phyloP scores from a whole-genome alignment of 192 early-diverging fungal genomes.

The Bifiguratus adelaidae region DNA sequence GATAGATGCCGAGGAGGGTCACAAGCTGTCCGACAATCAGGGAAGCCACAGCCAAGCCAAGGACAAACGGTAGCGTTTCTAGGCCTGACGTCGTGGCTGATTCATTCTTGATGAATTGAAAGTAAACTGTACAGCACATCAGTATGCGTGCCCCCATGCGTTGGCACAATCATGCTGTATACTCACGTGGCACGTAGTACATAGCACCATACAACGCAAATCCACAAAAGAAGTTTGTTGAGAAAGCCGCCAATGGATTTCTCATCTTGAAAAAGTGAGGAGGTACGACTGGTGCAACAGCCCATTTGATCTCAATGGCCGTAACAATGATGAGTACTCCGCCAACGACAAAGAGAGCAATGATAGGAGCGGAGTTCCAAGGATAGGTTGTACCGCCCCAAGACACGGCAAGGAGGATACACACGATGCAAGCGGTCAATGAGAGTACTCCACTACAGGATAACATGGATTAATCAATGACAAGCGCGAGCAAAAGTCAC shows the following conservation, averaged over 20 bases:
- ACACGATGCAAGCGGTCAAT: background rate
- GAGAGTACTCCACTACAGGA: too few species aligned
- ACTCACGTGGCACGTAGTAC: conserved; percentile 41
- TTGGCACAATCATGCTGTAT: background rate
- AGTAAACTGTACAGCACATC: too few species aligned
- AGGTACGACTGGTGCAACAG: conserved; percentile 62
- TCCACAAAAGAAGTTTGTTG: conserved; percentile 18
- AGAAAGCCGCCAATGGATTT: conserved; percentile 13
- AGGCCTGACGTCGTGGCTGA: conserved; percentile 40
- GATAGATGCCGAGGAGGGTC: conserved; percentile 33
- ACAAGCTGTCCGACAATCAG: conserved; percentile 49
- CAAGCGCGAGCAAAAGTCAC: too few species aligned
- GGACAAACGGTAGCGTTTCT: conserved; percentile 54
- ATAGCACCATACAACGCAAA: conserved; percentile 28
- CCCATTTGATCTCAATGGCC: conserved; percentile 44
- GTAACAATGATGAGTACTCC: conserved; percentile 22
- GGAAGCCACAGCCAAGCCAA: conserved; percentile 43
- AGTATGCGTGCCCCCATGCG: background rate
- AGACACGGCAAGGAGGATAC: background rate
- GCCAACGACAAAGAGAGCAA: conserved; percentile 5
- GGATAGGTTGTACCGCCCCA: conserved; percentile 2
- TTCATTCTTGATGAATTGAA: conserved; percentile 50
- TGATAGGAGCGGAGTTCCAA: conserved; percentile 8
- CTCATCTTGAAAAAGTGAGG: conserved; percentile 39
- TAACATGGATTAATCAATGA: too few species aligned